A percentile compares a stretch with the other conserved stretches of the same genome.
phyloP scores from a whole-genome alignment of 2,329 filamentous ascomycete genomes.

The Pseudogymnoascus sp. region DNA sequence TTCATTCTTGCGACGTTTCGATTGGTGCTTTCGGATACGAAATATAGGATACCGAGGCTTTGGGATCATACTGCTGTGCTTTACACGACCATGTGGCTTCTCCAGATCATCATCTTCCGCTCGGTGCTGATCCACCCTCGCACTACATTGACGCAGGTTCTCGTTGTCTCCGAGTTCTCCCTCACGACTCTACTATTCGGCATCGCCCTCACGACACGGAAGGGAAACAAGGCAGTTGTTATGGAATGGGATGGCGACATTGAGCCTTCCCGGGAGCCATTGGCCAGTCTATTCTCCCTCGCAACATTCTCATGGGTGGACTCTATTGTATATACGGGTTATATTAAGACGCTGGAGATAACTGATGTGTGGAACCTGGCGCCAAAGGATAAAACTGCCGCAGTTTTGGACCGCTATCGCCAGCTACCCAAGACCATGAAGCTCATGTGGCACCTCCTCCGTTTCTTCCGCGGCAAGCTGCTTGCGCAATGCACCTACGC shows the following conservation, averaged over 20 bases:
- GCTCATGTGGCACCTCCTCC: constrained; percentile 71
- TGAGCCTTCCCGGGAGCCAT: constrained; percentile 76
- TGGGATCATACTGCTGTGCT: constrained; percentile 91
- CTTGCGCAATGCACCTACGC: constrained; percentile 75
- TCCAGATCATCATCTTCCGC: constrained; percentile 69
- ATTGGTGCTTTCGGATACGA: constrained; percentile 56
- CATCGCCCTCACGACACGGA: constrained; percentile 73
- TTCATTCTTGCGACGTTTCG: constrained; percentile 65
- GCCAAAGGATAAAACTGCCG: constrained; percentile 77
- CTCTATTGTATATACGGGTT: constrained; percentile 79
- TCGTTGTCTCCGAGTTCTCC: constrained; percentile 66
- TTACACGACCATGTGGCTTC: constrained; percentile 76
- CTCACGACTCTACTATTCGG: constrained; percentile 66
- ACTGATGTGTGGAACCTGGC: constrained; percentile 86
- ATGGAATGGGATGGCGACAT: constrained; percentile 85
- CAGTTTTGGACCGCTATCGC: constrained; percentile 73
- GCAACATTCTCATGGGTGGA: constrained; percentile 90
- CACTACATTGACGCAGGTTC: constrained; percentile 51
- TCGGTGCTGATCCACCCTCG: constrained; percentile 73
- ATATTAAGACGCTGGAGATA: constrained; percentile 74
- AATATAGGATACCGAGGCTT: constrained; percentile 60
- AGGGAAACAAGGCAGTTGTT: constrained; percentile 82
- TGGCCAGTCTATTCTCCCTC: constrained; percentile 81
- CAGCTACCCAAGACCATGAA: constrained; percentile 74
- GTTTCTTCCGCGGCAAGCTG: constrained; percentile 73